Conservation (phyloP, 2,329 filamentous ascomycete species). For the Salinomyces thailandicus region DNA sequence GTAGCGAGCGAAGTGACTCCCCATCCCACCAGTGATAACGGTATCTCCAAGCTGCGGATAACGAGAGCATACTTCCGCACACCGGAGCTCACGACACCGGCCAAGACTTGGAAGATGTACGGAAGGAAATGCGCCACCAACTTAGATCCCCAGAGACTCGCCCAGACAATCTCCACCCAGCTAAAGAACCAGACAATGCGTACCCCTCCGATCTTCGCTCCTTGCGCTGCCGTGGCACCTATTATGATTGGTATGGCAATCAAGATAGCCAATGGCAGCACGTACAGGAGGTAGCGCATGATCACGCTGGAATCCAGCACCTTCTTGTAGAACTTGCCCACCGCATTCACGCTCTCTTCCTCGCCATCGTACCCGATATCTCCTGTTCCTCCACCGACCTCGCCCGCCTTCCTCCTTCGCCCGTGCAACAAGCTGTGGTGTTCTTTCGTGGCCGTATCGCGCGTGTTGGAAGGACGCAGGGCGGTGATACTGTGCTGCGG, state of each 20-base stretch:
- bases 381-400: conserved; percentile 20
- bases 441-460: conserved; percentile 15
- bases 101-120: conserved; percentile 49
- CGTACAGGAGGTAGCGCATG: conserved; percentile 54
- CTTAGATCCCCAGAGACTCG: conserved; percentile 49
- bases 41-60: conserved; percentile 48
- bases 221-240: conserved; percentile 35
- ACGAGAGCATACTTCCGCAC: conserved; percentile 54
- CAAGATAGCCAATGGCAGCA: conserved; percentile 46
- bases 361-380: conserved; percentile 33
- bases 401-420: conserved; percentile 23
- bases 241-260: conserved; percentile 55
- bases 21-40: conserved; percentile 52
- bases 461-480: conserved; percentile 13
- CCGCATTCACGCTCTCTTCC: conserved; percentile 46
- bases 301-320: conserved; percentile 53
- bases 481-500: conserved; percentile 30
- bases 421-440: conserved; percentile 28
- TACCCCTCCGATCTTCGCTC: conserved; percentile 43
- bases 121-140: conserved; percentile 49
- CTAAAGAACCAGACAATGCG: conserved; percentile 51
- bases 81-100: conserved; percentile 53
- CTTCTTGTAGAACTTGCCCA: conserved; percentile 51
- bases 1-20: conserved; percentile 49
- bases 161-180: conserved; percentile 56